A percentile compares a stretch with the other conserved stretches of the same genome.
Evolutionary conservation across 192 early-diverging fungal species (phyloP).

Genomic region (Phlyctochytrium bullatum): DNA sequence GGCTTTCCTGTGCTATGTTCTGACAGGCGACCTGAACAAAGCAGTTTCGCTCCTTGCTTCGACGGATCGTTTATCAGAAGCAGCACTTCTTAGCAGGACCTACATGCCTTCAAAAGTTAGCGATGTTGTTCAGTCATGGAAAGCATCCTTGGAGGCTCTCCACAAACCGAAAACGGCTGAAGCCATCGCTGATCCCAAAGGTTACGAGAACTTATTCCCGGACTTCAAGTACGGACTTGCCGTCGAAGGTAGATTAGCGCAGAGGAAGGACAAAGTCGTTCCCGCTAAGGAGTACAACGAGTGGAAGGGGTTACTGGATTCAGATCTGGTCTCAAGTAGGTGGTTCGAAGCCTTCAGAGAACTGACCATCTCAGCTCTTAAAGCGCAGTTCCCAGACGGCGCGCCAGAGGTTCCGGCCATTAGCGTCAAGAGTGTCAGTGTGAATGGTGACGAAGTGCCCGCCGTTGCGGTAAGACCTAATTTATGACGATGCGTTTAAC

Average conservation of each 20-base stretch:
- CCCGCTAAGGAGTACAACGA: constrained; percentile 54
- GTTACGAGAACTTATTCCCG: constrained; percentile 86
- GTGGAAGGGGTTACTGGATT: constrained; percentile 50
- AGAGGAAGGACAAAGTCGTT: constrained; percentile 14
- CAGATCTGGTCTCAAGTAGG: constrained; percentile 50
- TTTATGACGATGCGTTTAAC: not conserved
- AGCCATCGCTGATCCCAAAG: constrained; percentile 79
- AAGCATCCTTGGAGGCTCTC: constrained; percentile 60
- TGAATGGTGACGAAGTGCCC: constrained; percentile 26
- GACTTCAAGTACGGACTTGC: constrained; percentile 65
- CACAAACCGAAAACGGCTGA: constrained; percentile 83
- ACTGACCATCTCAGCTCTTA: constrained; percentile 20
- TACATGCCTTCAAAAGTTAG: constrained; percentile 67
- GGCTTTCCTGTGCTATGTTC: constrained; percentile 80
- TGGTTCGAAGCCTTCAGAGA: not conserved
- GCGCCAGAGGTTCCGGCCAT: constrained; percentile 22
- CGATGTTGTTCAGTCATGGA: constrained; percentile 75
- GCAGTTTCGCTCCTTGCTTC: constrained; percentile 84
- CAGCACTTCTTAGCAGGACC: constrained; percentile 88
- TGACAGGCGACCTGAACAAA: constrained; percentile 71
- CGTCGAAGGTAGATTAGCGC: constrained; percentile 45
- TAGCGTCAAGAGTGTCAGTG: constrained; percentile 6
- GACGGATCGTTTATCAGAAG: constrained; percentile 90
- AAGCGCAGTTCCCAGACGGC: constrained; percentile 31
- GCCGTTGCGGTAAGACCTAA: constrained; percentile 20